A percentile compares a stretch with the other conserved stretches of the same genome.
Evolutionary conservation across 495 filamentous ascomycete genomes (phyloP).

Genomic region (Trichoderma reesei): DNA sequence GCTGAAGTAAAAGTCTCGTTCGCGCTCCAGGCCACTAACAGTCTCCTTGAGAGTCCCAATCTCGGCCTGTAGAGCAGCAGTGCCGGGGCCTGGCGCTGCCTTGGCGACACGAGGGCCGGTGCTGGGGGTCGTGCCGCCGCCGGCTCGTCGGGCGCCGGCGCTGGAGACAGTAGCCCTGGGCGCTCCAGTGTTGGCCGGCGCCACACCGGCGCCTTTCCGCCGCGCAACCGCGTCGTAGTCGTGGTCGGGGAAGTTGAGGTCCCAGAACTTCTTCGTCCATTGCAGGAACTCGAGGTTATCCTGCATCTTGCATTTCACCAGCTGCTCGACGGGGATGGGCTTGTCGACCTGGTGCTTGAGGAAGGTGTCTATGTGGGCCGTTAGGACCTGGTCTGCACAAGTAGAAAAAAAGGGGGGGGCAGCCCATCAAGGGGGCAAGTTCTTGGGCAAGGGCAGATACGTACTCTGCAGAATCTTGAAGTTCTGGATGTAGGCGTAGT

Average conservation of each 20-base stretch:
- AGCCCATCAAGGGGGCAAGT: conserved; percentile 7
- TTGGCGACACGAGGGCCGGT: conserved; percentile 44
- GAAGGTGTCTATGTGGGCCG: conserved; percentile 54
- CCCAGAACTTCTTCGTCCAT: conserved; percentile 94
- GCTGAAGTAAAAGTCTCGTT: conserved; percentile 98
- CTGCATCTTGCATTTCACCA: conserved; percentile 98
- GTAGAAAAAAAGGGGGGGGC: neutral
- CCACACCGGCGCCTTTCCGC: conserved; percentile 66
- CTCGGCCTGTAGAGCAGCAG: conserved; percentile 66
- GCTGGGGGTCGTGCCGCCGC: conserved; percentile 70
- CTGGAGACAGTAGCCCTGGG: conserved; percentile 36
- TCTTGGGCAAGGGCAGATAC: conserved; percentile 22
- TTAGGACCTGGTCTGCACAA: neutral
- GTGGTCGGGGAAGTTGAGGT: conserved; percentile 91
- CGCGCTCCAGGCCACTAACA: conserved; percentile 77
- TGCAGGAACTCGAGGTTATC: conserved; percentile 99
- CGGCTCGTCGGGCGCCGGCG: conserved; percentile 34
- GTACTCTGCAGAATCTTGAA: conserved; percentile 93
- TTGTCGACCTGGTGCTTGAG: conserved; percentile 77
- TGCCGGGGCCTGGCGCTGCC: conserved; percentile 45
- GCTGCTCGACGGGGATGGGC: conserved; percentile 72
- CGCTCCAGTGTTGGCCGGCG: conserved; percentile 37
- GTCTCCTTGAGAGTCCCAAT: conserved; percentile 76
- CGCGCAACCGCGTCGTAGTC: conserved; percentile 87
- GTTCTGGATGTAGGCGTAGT: conserved; percentile 96